phyloP scores from a whole-genome alignment of 2,329 filamentous ascomycete species.

The Penicillium sumatraense region DNA sequence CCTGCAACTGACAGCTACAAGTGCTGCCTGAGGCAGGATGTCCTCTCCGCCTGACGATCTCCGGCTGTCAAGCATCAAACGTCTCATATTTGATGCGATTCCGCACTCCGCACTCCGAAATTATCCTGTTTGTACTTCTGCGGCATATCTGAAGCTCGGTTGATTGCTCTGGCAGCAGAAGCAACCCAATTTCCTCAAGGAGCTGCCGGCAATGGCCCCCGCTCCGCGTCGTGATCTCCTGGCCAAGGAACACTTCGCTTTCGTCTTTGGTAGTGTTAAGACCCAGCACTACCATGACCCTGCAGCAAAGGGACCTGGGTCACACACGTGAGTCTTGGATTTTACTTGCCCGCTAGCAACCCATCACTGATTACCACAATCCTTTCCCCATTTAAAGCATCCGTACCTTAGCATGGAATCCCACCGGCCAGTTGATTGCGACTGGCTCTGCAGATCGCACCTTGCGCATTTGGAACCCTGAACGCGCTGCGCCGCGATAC shows the following conservation, averaged over 20 bases:
- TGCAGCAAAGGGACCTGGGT: constrained; percentile 57
- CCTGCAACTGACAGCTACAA: no score
- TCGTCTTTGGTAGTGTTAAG: constrained; percentile 69
- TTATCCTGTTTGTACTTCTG: no score
- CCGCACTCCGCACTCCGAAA: neutral
- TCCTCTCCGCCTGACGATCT: constrained; percentile 9
- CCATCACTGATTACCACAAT: constrained; percentile 11
- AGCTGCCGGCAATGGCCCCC: constrained; percentile 38
- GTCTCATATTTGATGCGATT: no score
- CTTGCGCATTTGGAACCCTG: constrained; percentile 86
- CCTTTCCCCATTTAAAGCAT: constrained; percentile 55
- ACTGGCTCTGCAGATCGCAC: constrained; percentile 87
- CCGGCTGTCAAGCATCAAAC: no score
- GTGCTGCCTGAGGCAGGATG: constrained; percentile 26
- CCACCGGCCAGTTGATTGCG: constrained; percentile 79
- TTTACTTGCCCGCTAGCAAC: neutral
- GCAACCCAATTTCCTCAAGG: constrained; percentile 7
- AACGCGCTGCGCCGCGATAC: constrained; percentile 51
- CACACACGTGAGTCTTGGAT: constrained; percentile 58
- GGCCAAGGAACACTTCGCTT: constrained; percentile 70
- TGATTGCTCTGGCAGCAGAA: constrained; percentile 19
- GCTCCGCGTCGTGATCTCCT: constrained; percentile 46
- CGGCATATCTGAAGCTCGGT: constrained; percentile 15
- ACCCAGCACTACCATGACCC: constrained; percentile 73
- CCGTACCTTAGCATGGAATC: constrained; percentile 86